Evolutionary conservation across 2,329 filamentous ascomycete species (phyloP).

Genomic region (Trichoderma harzianum): DNA sequence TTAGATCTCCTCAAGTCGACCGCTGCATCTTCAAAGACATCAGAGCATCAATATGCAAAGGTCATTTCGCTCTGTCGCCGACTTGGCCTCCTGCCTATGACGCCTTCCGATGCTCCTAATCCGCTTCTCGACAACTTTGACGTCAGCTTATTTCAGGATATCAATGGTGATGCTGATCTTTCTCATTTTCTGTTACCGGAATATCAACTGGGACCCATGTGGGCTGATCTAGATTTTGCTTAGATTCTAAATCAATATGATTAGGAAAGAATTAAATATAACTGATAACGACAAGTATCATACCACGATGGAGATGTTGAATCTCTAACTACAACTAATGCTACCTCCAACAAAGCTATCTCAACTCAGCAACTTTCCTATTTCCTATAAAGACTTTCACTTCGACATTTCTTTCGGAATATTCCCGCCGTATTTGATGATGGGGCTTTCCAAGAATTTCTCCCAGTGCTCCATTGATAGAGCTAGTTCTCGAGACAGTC

Average conservation of each 20-base stretch:
- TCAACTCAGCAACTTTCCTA: not conserved
- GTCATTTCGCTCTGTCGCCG: not conserved
- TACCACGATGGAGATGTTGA: not conserved
- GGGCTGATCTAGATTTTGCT: not conserved
- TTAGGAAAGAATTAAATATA: not conserved
- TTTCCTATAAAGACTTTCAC: not conserved
- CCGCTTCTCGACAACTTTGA: not conserved
- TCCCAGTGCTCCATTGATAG: not conserved
- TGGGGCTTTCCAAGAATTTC: not conserved
- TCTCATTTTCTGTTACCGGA: not conserved
- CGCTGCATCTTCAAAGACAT: not conserved
- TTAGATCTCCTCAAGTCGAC: not conserved
- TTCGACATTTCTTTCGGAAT: not conserved
- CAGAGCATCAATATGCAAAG: not conserved
- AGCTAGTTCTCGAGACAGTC: not conserved
- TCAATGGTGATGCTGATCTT: not conserved
- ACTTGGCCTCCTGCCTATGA: not conserved
- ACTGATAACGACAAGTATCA: not conserved
- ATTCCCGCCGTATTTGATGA: not conserved
- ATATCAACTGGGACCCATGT: not conserved
- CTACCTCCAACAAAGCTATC: not conserved
- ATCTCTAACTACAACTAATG: not conserved
- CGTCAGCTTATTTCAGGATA: not conserved
- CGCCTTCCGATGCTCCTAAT: not conserved
- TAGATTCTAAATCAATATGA: not conserved